Evolutionary conservation across 177 flowering plant genomes (phyloP).

Genomic region (Vitis hybrid): DNA sequence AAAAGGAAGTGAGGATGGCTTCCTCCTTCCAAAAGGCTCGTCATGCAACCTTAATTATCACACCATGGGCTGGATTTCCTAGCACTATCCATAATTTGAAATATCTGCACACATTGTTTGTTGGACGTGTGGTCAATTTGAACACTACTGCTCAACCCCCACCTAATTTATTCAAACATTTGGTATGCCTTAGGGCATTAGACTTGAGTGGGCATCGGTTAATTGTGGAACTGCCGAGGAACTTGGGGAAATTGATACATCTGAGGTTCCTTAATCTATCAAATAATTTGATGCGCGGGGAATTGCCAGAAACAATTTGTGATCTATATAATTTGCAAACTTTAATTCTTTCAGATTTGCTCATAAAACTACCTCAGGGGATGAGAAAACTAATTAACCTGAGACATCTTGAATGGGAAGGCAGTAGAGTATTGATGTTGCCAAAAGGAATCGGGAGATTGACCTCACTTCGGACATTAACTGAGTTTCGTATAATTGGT

Average conservation of each 20-base stretch:
- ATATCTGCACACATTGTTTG: constrained; percentile 1
- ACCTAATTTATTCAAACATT: neutral
- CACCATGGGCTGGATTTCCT: neutral
- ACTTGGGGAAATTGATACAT: constrained; percentile 1
- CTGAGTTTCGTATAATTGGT: constrained; percentile 6
- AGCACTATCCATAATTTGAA: neutral
- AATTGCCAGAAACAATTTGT: constrained; percentile 2
- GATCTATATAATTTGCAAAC: constrained; percentile 12
- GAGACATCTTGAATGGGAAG: neutral
- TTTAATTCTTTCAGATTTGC: neutral
- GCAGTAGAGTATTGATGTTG: neutral
- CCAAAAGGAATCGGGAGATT: constrained; percentile 16
- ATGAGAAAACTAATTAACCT: constrained; percentile 8
- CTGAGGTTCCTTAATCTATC: constrained; percentile 4
- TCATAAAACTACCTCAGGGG: constrained; percentile 1
- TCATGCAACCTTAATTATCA: neutral
- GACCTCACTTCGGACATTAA: constrained; percentile 2
- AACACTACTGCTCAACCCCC: neutral
- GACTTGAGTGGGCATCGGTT: neutral
- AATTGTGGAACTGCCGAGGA: neutral
- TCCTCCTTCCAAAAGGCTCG: neutral
- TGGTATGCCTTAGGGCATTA: constrained; percentile 13
- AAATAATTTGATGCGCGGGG: neutral
- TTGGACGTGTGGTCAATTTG: neutral
- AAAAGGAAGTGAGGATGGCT: neutral